Evolutionary conservation across 805 yeast species (phyloP).

Genomic region (Ogataea nakhonphanomensis): DNA sequence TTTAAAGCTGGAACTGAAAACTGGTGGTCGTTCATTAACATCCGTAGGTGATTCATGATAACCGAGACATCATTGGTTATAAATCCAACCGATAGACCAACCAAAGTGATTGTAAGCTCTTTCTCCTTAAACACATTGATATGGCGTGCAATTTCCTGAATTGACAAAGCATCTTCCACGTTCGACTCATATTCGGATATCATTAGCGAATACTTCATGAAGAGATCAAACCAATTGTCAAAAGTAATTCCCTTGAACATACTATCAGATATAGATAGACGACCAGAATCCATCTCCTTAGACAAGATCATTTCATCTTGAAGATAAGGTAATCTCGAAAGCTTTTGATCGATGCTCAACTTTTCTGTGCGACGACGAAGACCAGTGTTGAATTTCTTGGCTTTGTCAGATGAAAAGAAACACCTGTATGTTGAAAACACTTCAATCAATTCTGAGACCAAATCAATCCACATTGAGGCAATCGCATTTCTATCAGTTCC

Average conservation of each 20-base stretch:
- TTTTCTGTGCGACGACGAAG: conserved; percentile 59
- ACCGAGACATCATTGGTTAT: conserved; percentile 46
- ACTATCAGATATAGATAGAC: conserved; percentile 40
- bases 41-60: conserved; percentile 57
- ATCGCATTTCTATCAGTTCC: conserved; percentile 53
- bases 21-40: conserved; percentile 63
- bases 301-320: conserved; percentile 50
- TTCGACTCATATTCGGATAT: conserved; percentile 55
- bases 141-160: conserved; percentile 69
- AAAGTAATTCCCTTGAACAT: conserved; percentile 74
- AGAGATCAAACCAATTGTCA: conserved; percentile 80
- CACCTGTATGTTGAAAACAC: conserved; percentile 73
- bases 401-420: conserved; percentile 76
- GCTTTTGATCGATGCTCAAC: conserved; percentile 67
- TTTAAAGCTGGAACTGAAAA: conserved; percentile 68
- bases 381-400: conserved; percentile 65
- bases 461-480: conserved; percentile 70
- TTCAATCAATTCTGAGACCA: conserved; percentile 79
- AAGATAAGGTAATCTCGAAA: conserved; percentile 63
- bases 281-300: conserved; percentile 27
- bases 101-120: conserved; percentile 57
- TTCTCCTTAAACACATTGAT: conserved; percentile 73
- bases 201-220: conserved; percentile 72
- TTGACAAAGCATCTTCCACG: conserved; percentile 60
- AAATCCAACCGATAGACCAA: conserved; percentile 57